phyloP scores from a whole-genome alignment of 768 basidiomycete genomes.

The Xerocomus brunneocitrinus region DNA sequence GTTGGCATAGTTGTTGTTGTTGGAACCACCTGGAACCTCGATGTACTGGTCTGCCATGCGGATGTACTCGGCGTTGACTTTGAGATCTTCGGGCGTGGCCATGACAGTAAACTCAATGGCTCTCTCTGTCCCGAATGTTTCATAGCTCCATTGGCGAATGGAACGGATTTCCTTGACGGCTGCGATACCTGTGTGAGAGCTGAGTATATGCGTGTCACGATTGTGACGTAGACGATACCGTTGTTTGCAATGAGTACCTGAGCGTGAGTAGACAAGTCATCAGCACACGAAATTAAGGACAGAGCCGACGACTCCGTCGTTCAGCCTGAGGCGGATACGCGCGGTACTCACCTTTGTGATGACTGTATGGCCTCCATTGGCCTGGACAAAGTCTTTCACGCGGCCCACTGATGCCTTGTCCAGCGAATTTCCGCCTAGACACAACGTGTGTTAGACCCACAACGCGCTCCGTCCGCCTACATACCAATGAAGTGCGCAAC shows the following conservation, averaged over 20 bases:
- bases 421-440: constrained; percentile 87
- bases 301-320: neutral
- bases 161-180: constrained; percentile 99
- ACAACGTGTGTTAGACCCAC: constrained; percentile 7
- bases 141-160: constrained; percentile 99
- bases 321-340: constrained; percentile 14
- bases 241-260: constrained; percentile 99
- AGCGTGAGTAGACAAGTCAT: neutral
- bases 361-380: constrained; percentile 92
- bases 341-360: constrained; percentile 81
- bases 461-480: constrained; percentile 11
- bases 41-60: constrained; percentile 99
- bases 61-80: constrained; percentile 99
- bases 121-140: constrained; percentile 95
- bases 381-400: constrained; percentile 87
- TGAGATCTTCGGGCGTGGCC: constrained; percentile 98
- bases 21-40: constrained; percentile 96
- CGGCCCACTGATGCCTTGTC: constrained; percentile 75
- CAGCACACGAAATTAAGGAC: neutral
- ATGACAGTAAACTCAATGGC: constrained; percentile 98
- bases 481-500: constrained; percentile 63
- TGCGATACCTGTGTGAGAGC: constrained; percentile 70
- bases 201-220: constrained; percentile 20
- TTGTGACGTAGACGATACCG: constrained; percentile 43
- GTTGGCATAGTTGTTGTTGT: constrained; percentile 99